These are phyloP conservation scores for Cryptosporidium sp. DNA, from an alignment of 169 alveolate genomes.

Conservation along the genomic window DNA sequence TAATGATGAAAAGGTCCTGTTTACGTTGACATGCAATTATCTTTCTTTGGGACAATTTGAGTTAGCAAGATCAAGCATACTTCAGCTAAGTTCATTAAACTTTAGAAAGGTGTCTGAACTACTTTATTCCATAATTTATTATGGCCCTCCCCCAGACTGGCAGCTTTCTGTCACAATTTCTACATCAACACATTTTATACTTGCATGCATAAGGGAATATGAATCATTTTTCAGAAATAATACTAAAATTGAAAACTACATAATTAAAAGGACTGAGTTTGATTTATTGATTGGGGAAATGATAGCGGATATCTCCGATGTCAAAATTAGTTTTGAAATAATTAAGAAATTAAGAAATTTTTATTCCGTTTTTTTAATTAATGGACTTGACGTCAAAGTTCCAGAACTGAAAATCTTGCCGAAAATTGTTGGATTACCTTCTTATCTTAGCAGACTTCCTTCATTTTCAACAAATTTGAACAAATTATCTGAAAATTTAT, in stretches of 20 bases:
- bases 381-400: neutral
- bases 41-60: conserved; percentile 72
- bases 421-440: conserved; percentile 23
- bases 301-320: neutral
- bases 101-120: conserved; percentile 18
- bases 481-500: neutral
- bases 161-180: conserved; percentile 58
- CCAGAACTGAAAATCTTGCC: conserved; percentile 57
- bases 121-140: conserved; percentile 15
- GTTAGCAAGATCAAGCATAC: conserved; percentile 39
- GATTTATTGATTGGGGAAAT: conserved; percentile 28
- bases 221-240: neutral
- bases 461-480: conserved; percentile 15
- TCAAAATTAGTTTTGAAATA: neutral
- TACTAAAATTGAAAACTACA: neutral
- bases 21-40: conserved; percentile 53
- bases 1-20: conserved; percentile 3
- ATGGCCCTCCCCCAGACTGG: conserved; percentile 73
- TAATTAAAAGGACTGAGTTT: conserved; percentile 14
- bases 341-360: conserved; percentile 29
- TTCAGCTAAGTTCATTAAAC: conserved; percentile 9
- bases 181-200: conserved; percentile 52
- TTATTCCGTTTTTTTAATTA: neutral
- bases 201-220: conserved; percentile 55
- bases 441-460: conserved; percentile 35